Conservation (phyloP, 345 rosid genomes). For the Eucalyptus polybractea region DNA sequence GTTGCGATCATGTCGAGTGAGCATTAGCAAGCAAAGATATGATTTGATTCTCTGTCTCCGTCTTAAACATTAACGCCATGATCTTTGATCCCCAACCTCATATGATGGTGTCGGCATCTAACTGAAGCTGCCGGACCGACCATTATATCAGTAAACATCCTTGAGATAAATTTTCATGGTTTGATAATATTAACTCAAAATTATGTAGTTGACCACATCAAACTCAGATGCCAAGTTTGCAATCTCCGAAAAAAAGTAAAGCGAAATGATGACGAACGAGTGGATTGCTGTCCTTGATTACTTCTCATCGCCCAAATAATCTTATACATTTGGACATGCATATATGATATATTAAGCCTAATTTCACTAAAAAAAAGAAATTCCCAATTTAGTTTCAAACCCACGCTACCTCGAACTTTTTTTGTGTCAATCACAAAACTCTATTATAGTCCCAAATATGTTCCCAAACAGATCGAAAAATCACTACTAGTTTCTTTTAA, state of each 20-base stretch:
- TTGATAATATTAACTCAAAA: background rate
- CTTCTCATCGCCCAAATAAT: background rate
- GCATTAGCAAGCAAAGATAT: background rate
- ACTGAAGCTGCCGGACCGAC: background rate
- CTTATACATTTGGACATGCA: background rate
- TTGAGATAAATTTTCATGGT: background rate
- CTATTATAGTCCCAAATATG: background rate
- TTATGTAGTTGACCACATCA: background rate
- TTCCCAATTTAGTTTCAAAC: background rate
- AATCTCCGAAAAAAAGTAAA: background rate
- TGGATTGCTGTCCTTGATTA: background rate
- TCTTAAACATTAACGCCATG: background rate
- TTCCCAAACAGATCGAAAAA: accelerated
- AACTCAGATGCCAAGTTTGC: background rate
- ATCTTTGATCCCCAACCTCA: background rate
- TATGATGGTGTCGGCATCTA: background rate
- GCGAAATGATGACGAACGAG: background rate
- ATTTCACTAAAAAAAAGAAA: background rate
- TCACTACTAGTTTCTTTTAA: background rate
- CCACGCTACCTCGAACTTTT: background rate
- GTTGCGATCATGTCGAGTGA: background rate
- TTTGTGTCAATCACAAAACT: background rate
- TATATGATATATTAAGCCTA: background rate
- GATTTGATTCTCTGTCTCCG: background rate
- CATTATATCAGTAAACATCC: background rate